These are phyloP conservation scores for Pythium rhizo-oryzae DNA, from an alignment of 352 stramenopile genomes.

Conservation along the genomic window DNA sequence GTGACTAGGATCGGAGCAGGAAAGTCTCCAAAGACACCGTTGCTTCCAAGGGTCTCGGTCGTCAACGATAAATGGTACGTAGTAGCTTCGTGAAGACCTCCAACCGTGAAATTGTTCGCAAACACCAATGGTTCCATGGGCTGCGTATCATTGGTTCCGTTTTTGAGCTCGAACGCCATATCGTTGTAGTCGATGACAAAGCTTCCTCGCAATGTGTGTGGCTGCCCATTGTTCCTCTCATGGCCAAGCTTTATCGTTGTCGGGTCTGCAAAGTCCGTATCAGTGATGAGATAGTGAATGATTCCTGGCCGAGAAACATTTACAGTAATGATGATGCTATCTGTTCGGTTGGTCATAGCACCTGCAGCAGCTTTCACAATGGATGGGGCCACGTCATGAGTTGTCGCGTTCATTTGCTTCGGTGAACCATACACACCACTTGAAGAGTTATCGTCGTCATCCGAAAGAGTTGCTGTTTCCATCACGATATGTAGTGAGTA, in stretches of 20 bases:
- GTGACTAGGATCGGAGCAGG: slow-evolving; percentile 71
- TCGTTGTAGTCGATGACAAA: slow-evolving; percentile 41
- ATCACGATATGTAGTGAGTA: slow-evolving; percentile 22
- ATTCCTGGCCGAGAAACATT: slow-evolving; percentile 70
- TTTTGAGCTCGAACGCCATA: slow-evolving; percentile 68
- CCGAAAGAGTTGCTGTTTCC: slow-evolving; percentile 4
- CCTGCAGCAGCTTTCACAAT: slow-evolving; percentile 63
- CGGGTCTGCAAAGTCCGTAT: slow-evolving; percentile 81
- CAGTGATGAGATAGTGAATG: slow-evolving; percentile 75
- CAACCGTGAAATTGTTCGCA: slow-evolving; percentile 56
- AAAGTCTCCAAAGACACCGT: slow-evolving; percentile 75
- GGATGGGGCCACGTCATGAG: slow-evolving; percentile 55
- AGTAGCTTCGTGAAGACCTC: slow-evolving; percentile 39
- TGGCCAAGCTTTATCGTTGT: slow-evolving; percentile 36
- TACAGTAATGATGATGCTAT: slow-evolving; percentile 55
- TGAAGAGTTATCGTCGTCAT: neutral
- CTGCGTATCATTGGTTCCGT: slow-evolving; percentile 72
- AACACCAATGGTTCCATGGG: slow-evolving; percentile 65
- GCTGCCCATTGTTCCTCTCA: neutral
- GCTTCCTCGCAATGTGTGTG: slow-evolving; percentile 53
- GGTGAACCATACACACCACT: slow-evolving; percentile 57
- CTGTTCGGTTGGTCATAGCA: slow-evolving; percentile 42
- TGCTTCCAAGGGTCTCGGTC: slow-evolving; percentile 61
- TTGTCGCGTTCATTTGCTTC: slow-evolving; percentile 38
- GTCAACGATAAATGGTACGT: slow-evolving; percentile 82